Evolutionary conservation across 2,329 filamentous ascomycete genomes (phyloP).

Genomic region (Fusarium equiseti): DNA sequence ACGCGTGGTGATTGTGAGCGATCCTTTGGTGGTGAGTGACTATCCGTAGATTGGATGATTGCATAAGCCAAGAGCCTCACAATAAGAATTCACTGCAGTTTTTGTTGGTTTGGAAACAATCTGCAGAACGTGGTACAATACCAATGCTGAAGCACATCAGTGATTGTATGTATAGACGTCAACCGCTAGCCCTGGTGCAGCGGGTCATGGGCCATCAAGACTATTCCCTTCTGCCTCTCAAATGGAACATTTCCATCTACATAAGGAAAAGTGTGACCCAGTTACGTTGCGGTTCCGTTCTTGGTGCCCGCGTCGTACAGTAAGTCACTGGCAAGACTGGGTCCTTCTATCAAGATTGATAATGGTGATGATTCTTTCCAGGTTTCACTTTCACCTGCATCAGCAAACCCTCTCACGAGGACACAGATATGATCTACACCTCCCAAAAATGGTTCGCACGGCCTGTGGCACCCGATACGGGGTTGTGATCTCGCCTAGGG

Average conservation of each 20-base stretch:
- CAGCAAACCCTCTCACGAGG: not conserved
- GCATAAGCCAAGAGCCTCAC: slow-evolving; percentile 5
- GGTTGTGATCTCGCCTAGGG: slow-evolving; percentile 5
- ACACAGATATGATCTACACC: not conserved
- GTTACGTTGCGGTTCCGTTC: slow-evolving; percentile 21
- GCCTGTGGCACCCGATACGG: slow-evolving; percentile 4
- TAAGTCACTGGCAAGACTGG: not conserved
- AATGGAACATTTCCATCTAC: slow-evolving; percentile 2
- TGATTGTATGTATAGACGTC: not conserved
- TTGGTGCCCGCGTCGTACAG: slow-evolving; percentile 1
- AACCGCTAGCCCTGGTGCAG: slow-evolving; percentile 21
- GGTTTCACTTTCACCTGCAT: not conserved
- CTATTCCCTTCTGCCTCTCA: slow-evolving; percentile 1
- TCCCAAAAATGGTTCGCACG: slow-evolving; percentile 1
- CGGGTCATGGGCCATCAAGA: slow-evolving; percentile 18
- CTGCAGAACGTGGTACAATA: not conserved
- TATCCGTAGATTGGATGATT: not conserved
- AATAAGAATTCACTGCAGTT: not conserved
- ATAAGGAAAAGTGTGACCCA: slow-evolving; percentile 10
- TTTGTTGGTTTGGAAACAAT: not conserved
- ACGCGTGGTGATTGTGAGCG: not conserved
- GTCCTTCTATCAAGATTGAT: not conserved
- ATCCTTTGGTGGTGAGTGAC: not conserved
- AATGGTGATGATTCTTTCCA: slow-evolving; percentile 3
- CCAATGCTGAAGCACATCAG: slow-evolving; percentile 11